Conservation (phyloP, 73 alveolate genomes). For the Effrenium voratum region DNA sequence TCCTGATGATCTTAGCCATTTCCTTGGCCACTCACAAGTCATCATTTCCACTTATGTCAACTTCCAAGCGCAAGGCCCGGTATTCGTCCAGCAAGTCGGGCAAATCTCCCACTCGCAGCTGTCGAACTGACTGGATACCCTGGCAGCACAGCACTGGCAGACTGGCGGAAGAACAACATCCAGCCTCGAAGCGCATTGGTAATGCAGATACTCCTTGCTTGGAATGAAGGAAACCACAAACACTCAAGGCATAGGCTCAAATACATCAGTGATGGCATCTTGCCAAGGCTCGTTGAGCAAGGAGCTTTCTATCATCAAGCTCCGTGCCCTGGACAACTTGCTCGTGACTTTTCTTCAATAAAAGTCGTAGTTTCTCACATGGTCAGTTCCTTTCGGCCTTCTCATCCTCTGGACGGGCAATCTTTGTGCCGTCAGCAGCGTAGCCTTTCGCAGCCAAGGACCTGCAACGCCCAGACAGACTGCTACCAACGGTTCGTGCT, state of each 20-base stretch:
- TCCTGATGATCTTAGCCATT: neutral
- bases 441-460: conserved; percentile 74
- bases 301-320: conserved; percentile 44
- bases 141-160: neutral
- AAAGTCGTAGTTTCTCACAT: too few species aligned
- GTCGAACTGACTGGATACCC: conserved; percentile 20
- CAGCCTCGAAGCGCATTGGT: neutral
- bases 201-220: neutral
- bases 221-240: neutral
- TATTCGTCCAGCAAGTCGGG: conserved; percentile 33
- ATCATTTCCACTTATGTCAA: neutral
- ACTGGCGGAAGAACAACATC: neutral
- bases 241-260: neutral
- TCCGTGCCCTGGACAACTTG: conserved; percentile 38
- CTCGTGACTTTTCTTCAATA: neutral
- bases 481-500: too few species aligned
- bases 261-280: neutral
- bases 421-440: conserved; percentile 31
- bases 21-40: neutral
- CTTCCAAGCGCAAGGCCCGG: neutral
- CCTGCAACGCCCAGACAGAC: too few species aligned
- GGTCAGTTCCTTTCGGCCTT: neutral
- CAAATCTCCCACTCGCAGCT: conserved; percentile 20
- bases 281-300: conserved; percentile 38
- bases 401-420: neutral